phyloP scores from a whole-genome alignment of 2,329 filamentous ascomycete species.

The Cryphonectria radicalis region DNA sequence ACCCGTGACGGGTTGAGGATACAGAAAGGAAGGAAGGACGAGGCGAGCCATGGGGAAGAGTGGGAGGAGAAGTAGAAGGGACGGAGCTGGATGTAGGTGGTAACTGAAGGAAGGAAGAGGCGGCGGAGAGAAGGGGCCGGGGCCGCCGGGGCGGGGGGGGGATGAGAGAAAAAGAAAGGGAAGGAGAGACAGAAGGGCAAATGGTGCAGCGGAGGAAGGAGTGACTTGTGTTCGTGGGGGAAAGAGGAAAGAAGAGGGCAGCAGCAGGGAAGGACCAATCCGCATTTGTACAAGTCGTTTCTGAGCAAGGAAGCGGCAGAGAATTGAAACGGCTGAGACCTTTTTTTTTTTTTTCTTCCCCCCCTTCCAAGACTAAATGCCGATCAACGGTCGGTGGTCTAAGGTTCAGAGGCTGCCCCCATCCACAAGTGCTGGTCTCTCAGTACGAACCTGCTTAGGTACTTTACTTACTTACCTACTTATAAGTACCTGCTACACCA shows the following conservation, averaged over 20 bases:
- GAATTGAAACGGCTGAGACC: neutral
- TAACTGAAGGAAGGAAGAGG: neutral
- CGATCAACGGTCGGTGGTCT: neutral
- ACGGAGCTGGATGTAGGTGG: neutral
- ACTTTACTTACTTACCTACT: too few relatives aligned
- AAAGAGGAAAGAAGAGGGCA: neutral
- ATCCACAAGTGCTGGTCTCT: neutral
- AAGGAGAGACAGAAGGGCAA: neutral
- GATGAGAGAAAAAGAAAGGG: neutral
- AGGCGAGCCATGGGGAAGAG: neutral
- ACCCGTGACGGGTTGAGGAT: neutral
- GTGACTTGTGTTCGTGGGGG: neutral
- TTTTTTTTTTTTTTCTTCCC: too few relatives aligned
- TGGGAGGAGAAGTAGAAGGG: neutral
- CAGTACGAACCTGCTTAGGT: neutral
- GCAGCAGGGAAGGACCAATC: slow-evolving; percentile 1
- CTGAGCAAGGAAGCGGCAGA: neutral
- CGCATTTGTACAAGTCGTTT: slow-evolving; percentile 11
- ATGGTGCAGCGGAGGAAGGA: neutral
- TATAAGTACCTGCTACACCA: neutral
- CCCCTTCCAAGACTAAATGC: neutral
- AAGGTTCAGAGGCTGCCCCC: neutral
- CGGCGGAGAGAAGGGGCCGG: neutral
- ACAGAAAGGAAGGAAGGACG: neutral
- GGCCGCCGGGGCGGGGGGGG: too few relatives aligned